Conservation (phyloP, 2,329 filamentous ascomycete species). For the Cladorrhinum sp. region DNA sequence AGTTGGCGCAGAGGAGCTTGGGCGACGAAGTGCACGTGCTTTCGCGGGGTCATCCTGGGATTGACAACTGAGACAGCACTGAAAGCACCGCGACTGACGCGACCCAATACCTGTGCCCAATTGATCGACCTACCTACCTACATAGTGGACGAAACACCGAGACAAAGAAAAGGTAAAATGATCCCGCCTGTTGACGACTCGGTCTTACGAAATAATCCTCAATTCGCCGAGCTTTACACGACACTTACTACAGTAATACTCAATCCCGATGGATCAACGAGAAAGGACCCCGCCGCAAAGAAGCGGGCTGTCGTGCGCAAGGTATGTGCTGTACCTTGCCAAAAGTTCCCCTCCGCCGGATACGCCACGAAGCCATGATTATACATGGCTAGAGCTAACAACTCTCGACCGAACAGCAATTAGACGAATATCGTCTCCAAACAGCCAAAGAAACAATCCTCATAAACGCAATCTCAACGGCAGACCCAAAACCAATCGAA, state of each 20-base stretch:
- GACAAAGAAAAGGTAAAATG: constrained; percentile 40
- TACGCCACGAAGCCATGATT: too few relatives aligned
- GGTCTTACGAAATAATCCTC: constrained; percentile 54
- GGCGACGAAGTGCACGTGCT: constrained; percentile 20
- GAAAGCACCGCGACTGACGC: not conserved
- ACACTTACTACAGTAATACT: constrained; percentile 53
- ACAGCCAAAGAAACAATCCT: constrained; percentile 52
- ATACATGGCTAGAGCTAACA: not conserved
- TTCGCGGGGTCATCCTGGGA: constrained; percentile 15
- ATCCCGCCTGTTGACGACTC: constrained; percentile 56
- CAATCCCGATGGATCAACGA: constrained; percentile 57
- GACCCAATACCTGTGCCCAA: not conserved
- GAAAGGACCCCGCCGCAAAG: constrained; percentile 46
- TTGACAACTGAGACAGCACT: not conserved
- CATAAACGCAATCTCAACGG: constrained; percentile 46
- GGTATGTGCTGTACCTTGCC: constrained; percentile 33
- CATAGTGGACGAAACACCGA: too few relatives aligned
- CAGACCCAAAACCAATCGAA: constrained; percentile 28
- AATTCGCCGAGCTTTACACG: constrained; percentile 57
- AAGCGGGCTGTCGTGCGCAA: constrained; percentile 49
- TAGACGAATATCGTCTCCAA: constrained; percentile 47
- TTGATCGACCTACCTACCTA: too few relatives aligned
- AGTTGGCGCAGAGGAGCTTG: constrained; percentile 14
- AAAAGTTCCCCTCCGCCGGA: not conserved
- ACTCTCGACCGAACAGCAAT: constrained; percentile 38